Evolutionary conservation across 2,329 filamentous ascomycete genomes (phyloP), one percentile per base, ranked within the genome.

Genomic region (Epichloe bromicola): DNA sequence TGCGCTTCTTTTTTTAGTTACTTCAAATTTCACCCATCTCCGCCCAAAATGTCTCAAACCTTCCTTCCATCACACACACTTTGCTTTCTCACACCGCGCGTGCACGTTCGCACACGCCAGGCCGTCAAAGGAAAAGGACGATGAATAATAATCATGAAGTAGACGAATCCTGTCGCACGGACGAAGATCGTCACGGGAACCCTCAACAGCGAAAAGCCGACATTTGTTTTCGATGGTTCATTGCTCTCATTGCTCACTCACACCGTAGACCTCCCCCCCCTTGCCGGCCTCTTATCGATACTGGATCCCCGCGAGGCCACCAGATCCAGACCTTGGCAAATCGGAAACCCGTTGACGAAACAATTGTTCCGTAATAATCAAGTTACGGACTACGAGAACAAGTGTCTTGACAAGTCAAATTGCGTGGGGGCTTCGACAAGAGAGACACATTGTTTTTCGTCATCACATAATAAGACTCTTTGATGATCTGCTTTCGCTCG

Each of bases 11-110:
- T 51, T 23, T 51, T 51, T 51, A 51, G 49, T 15, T 19, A 48
- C 30, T 26, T 43, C 49, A 50, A 52, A 52, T 50, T 46, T 52
- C 51, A 52, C 23, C 23, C 43, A 33, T 38, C 17, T 42, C 33
- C 19, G 40, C 20, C n/a, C 12, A 33, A 39, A 14, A 43, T 52
- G 51, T 50, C 51, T 52, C 43, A 52, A 43, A 38, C n/a, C 36
- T 37, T 5, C 19, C 6, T 34, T n/a, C 33, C 30, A 43, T 48
- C 26, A 43, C 30, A 39, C 49, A 47, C 44, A 26, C 20, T 11
- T n/a, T 33, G n/a, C 15, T 33, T n/a, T 11, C 23, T 36, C 36
- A 7, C 10, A 39, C 33, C 36, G 36, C 20, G 7, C 44, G 33
- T 26, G 19, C 46, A 30, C 36, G 45, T 10, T n/a, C 23, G 26